Evolutionary conservation across 148 eudicot species (phyloP).

Genomic region (Chenopodium suecicum): DNA sequence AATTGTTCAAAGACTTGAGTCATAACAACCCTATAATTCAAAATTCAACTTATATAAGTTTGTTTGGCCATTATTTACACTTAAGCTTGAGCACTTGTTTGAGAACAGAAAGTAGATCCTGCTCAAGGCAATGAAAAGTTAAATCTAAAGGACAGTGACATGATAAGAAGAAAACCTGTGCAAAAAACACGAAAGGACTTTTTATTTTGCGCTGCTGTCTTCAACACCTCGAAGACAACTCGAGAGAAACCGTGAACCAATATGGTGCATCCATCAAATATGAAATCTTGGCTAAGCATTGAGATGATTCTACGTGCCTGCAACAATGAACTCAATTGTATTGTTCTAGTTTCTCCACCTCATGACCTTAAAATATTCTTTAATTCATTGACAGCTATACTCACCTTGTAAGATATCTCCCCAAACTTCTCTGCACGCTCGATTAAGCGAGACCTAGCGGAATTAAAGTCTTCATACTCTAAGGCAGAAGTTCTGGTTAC

Average conservation of each 20-base stretch:
- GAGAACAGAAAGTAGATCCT: neutral
- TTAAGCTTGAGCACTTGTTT: neutral
- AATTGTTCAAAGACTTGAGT: neutral
- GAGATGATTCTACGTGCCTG: conserved; percentile 94
- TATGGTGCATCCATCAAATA: conserved; percentile 91
- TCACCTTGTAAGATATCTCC: conserved; percentile 91
- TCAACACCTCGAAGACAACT: conserved; percentile 85
- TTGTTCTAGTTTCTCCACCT: neutral
- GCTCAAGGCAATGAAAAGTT: neutral
- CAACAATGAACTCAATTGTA: conserved; percentile 16
- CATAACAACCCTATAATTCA: neutral
- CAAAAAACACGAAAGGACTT: conserved; percentile 84
- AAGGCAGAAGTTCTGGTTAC: conserved; percentile 95
- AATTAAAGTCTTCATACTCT: conserved; percentile 88
- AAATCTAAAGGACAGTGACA: neutral
- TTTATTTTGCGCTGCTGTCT: conserved; percentile 73
- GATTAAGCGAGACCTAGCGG: conserved; percentile 94
- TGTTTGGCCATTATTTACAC: neutral
- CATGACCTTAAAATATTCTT: neutral
- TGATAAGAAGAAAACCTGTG: conserved; percentile 53
- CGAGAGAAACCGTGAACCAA: conserved; percentile 97
- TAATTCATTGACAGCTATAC: conserved; percentile 14
- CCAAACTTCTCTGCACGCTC: conserved; percentile 99
- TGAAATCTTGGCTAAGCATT: conserved; percentile 93
- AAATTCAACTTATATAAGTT: neutral